Evolutionary conservation across 768 basidiomycete species (phyloP).

Genomic region (Suillus ampliporus): DNA sequence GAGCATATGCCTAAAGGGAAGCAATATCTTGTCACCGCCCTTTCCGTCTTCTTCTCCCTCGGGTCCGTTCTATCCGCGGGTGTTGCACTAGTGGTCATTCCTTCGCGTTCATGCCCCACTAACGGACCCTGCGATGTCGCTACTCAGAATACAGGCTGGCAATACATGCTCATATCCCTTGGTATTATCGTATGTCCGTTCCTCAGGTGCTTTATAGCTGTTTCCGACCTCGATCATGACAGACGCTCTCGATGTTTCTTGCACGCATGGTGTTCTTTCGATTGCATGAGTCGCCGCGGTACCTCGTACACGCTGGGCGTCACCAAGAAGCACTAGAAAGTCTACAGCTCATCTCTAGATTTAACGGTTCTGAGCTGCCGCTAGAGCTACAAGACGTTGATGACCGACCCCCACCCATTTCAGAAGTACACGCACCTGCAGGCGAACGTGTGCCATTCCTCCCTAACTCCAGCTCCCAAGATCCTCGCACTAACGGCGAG

Average conservation of each 20-base stretch:
- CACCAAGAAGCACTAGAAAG: slow-evolving; percentile 84
- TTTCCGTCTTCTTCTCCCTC: slow-evolving; percentile 95
- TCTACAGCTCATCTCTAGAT: slow-evolving; percentile 82
- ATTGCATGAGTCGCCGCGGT: slow-evolving; percentile 93
- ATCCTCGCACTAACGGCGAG: slow-evolving; percentile 15
- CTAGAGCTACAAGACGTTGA: slow-evolving; percentile 76
- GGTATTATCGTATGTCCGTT: slow-evolving; percentile 77
- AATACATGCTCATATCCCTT: slow-evolving; percentile 76
- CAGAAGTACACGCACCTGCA: slow-evolving; percentile 20
- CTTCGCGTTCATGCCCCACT: slow-evolving; percentile 69
- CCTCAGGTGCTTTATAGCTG: slow-evolving; percentile 7
- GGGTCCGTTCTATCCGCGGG: slow-evolving; percentile 88
- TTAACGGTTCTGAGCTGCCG: slow-evolving; percentile 77
- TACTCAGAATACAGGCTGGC: slow-evolving; percentile 85
- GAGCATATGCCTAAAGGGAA: slow-evolving; percentile 95
- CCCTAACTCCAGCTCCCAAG: slow-evolving; percentile 16
- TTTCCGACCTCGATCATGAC: slow-evolving; percentile 14
- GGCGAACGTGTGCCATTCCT: slow-evolving; percentile 38
- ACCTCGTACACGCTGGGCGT: slow-evolving; percentile 87
- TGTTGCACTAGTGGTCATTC: slow-evolving; percentile 81
- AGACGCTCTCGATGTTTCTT: slow-evolving; percentile 90
- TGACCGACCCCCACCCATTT: slow-evolving; percentile 41
- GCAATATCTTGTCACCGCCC: slow-evolving; percentile 88
- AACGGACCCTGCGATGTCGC: slow-evolving; percentile 64
- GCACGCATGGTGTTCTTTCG: slow-evolving; percentile 90